phyloP scores from a whole-genome alignment of 1,284 basidiomycete species.

The Termitomyces sp. region DNA sequence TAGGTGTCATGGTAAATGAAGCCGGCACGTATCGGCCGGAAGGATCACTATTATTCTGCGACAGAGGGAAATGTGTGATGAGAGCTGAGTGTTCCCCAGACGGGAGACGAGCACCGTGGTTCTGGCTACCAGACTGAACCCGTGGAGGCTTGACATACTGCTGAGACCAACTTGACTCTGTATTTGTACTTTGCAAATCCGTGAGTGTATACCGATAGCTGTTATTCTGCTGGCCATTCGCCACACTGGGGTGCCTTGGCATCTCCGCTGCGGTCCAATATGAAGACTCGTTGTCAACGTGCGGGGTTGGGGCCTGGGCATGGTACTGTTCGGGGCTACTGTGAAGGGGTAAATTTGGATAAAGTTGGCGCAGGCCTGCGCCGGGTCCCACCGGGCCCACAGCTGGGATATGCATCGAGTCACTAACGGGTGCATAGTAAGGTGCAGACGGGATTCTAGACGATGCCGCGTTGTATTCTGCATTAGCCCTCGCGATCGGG shows the following conservation, averaged over 20 bases:
- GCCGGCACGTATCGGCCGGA: constrained; percentile 18
- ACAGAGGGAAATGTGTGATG: constrained; percentile 12
- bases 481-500: constrained; percentile 29
- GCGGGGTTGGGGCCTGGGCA: constrained; percentile 2
- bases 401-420: constrained; percentile 3
- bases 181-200: constrained; percentile 1
- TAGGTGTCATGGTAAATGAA: constrained; percentile 18
- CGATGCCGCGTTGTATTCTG: constrained; percentile 29
- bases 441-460: constrained; percentile 15
- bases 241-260: background rate
- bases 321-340: constrained; percentile 18
- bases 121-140: constrained; percentile 8
- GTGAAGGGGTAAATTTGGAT: constrained; percentile 15
- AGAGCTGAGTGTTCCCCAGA: constrained; percentile 3
- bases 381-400: background rate
- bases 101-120: constrained; percentile 3
- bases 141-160: constrained; percentile 10
- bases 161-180: constrained; percentile 8
- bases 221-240: background rate
- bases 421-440: constrained; percentile 7
- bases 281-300: constrained; percentile 2
- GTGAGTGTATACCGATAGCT: background rate
- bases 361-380: constrained; percentile 7
- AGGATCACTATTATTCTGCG: constrained; percentile 10
- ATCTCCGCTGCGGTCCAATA: constrained; percentile 4